Percentiles rank a stretch among this genome's conserved stretches.
phyloP scores from a whole-genome alignment of 495 filamentous ascomycete species.

The Geopyxis carbonaria region DNA sequence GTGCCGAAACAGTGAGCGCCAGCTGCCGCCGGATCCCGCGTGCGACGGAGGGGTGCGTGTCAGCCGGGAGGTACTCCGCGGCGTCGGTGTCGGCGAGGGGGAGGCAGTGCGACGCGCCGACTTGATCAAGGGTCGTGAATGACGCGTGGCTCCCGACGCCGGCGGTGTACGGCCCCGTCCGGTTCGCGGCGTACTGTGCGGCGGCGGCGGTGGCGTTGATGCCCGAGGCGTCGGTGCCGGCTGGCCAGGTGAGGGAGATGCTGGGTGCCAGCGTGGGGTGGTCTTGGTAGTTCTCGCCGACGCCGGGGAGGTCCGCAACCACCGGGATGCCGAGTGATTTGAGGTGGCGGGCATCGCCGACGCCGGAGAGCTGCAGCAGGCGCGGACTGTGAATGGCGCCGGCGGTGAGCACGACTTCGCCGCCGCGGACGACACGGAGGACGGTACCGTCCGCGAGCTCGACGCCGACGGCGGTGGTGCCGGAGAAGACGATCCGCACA shows the following conservation, averaged over 20 bases:
- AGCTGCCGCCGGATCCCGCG: conserved; percentile 25
- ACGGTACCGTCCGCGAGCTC: too few species aligned
- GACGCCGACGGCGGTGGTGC: too few species aligned
- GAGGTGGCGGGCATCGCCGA: conserved; percentile 30
- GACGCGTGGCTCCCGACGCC: too few species aligned
- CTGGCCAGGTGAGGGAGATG: not conserved
- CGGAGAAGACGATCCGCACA: too few species aligned
- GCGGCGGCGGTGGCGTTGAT: not conserved
- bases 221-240: not conserved
- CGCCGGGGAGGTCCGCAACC: conserved; percentile 34
- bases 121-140: too few species aligned
- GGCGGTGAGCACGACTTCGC: conserved; percentile 32
- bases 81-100: conserved; percentile 14
- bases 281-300: conserved; percentile 44
- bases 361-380: conserved; percentile 36
- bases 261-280: conserved; percentile 22
- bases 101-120: conserved; percentile 1
- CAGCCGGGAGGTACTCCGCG: conserved; percentile 24
- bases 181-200: conserved; percentile 5
- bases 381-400: conserved; percentile 35
- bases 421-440: not conserved
- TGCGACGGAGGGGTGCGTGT: conserved; percentile 27
- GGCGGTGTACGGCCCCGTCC: conserved; percentile 26
- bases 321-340: conserved; percentile 29
- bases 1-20: too few species aligned